Evolutionary conservation across 768 basidiomycete genomes (phyloP).

Genomic region (Megacollybia marginata): DNA sequence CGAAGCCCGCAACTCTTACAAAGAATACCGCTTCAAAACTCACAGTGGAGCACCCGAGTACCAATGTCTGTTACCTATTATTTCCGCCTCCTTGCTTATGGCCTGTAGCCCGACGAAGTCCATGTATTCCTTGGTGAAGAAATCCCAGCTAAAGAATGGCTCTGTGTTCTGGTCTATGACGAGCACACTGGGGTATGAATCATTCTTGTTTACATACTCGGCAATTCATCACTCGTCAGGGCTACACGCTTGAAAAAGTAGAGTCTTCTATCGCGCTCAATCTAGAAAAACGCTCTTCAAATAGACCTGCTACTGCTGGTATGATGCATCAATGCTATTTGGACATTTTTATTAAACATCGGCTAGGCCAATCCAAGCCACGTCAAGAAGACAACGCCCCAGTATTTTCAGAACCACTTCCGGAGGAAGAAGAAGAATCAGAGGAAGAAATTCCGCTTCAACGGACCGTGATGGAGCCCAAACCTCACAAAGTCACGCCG

Average conservation of each 20-base stretch:
- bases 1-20: constrained; percentile 59
- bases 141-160: constrained; percentile 53
- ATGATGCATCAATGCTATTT: no score
- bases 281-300: not conserved
- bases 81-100: no score
- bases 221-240: constrained; percentile 25
- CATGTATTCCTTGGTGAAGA: constrained; percentile 55
- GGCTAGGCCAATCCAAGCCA: no score
- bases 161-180: constrained; percentile 78
- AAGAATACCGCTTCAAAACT: constrained; percentile 45
- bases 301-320: not conserved
- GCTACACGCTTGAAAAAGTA: constrained; percentile 68
- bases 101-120: constrained; percentile 38
- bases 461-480: not conserved
- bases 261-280: constrained; percentile 52
- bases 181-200: constrained; percentile 57
- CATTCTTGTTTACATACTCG: not conserved
- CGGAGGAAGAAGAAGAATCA: not conserved
- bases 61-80: constrained; percentile 38
- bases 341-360: no score
- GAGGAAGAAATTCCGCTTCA: not conserved
- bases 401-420: no score
- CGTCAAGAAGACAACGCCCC: no score
- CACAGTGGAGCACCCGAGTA: constrained; percentile 57
- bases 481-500: constrained; percentile 4